These are phyloP conservation scores for Aspergillus piperis DNA, from an alignment of 2,329 filamentous ascomycete species.

Conservation along the genomic window DNA sequence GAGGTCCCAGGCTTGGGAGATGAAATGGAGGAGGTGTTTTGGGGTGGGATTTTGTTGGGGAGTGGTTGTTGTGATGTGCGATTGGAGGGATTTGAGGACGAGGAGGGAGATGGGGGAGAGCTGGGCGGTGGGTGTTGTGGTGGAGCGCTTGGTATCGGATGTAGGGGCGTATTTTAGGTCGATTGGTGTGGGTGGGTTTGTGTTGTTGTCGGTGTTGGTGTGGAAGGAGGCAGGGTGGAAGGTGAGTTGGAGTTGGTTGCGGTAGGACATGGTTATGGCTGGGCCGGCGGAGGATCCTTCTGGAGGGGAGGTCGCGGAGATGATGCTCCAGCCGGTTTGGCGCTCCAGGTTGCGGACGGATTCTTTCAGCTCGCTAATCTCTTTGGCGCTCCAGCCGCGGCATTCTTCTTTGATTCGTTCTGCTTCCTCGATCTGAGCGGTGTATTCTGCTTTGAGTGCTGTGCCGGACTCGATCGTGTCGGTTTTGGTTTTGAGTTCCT, in stretches of 20 bases:
- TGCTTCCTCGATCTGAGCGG: conserved; percentile 76
- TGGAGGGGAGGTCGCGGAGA: conserved; percentile 35
- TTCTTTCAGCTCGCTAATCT: conserved; percentile 73
- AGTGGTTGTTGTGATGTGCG: conserved; percentile 38
- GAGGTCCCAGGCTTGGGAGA: conserved; percentile 47
- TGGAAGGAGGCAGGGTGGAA: conserved; percentile 45
- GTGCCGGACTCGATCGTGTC: conserved; percentile 62
- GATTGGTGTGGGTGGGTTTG: conserved; percentile 29
- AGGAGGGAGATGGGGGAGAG: conserved; percentile 43
- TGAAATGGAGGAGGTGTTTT: conserved; percentile 43
- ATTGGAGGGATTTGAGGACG: conserved; percentile 45
- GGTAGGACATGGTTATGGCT: conserved; percentile 45
- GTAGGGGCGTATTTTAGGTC: conserved; percentile 37
- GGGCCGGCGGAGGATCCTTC: conserved; percentile 31
- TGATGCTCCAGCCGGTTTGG: conserved; percentile 48
- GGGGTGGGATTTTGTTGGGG: conserved; percentile 27
- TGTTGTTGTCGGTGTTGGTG: conserved; percentile 14
- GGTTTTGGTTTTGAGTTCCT: conserved; percentile 68
- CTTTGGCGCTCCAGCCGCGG: conserved; percentile 81
- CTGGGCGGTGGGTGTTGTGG: conserved; percentile 7
- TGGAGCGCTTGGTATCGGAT: conserved; percentile 16
- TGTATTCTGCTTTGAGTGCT: conserved; percentile 67
- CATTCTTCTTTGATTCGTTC: conserved; percentile 85
- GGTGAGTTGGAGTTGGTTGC: conserved; percentile 43
- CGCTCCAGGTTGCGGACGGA: conserved; percentile 44